Percentiles rank a stretch among this genome's conserved stretches.
Conservation (phyloP, 768 basidiomycete species). For the Pholiota conissans region DNA sequence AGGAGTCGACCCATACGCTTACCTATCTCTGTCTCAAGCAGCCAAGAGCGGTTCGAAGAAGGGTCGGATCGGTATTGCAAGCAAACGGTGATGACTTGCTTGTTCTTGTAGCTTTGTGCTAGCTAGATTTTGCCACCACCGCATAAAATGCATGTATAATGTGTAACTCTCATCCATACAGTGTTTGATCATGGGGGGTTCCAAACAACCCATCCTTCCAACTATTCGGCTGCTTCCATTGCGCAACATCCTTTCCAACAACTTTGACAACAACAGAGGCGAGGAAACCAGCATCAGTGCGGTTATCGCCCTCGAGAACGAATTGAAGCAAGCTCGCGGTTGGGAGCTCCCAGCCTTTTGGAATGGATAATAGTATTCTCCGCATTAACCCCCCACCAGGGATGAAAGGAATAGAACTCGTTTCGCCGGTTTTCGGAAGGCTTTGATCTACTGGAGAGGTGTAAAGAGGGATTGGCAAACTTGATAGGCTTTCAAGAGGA, state of each 20-base stretch:
- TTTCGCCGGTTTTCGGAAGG: conserved; percentile 16
- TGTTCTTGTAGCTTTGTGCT: conserved; percentile 7
- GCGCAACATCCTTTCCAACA: conserved; percentile 35
- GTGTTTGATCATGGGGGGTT: conserved; percentile 67
- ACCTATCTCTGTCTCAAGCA: conserved; percentile 81
- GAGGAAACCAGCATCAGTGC: conserved; percentile 64
- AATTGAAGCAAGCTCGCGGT: conserved; percentile 68
- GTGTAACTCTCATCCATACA: conserved; percentile 56
- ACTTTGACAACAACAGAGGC: conserved; percentile 54
- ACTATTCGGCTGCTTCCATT: conserved; percentile 66
- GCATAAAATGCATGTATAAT: conserved; percentile 5
- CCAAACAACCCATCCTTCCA: conserved; percentile 75
- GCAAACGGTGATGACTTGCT: conserved; percentile 47
- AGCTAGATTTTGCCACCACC: not conserved
- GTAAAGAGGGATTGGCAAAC: conserved; percentile 55
- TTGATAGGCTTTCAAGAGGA: conserved; percentile 40
- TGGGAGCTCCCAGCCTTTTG: conserved; percentile 49
- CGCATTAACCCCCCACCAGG: conserved; percentile 78
- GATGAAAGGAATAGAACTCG: conserved; percentile 59
- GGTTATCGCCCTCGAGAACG: conserved; percentile 82
- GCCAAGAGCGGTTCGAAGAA: conserved; percentile 58
- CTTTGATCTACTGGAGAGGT: conserved; percentile 45
- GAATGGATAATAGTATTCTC: conserved; percentile 61
- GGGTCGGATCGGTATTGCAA: conserved; percentile 54
- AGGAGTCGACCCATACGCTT: conserved; percentile 90